These are phyloP conservation scores for Sporisorium sorghi DNA, from an alignment of 1,284 basidiomycete genomes.

Conservation along the genomic window DNA sequence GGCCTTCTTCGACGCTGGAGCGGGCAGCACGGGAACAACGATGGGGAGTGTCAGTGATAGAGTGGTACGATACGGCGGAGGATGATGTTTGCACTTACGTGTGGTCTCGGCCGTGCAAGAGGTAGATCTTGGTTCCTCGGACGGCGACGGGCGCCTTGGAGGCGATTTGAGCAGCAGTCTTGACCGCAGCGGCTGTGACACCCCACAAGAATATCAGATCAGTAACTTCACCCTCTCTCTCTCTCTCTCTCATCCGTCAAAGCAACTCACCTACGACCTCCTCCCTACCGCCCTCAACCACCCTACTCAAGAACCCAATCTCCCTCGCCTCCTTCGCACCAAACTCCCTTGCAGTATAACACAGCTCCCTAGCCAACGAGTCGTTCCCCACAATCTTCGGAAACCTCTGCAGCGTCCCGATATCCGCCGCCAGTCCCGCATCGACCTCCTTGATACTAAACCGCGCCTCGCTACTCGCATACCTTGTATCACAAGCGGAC, in stretches of 20 bases:
- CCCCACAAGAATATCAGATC: background rate
- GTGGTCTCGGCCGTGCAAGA: conserved; percentile 81
- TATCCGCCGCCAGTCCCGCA: conserved; percentile 88
- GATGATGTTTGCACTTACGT: conserved; percentile 63
- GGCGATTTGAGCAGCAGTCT: conserved; percentile 78
- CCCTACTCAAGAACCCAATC: conserved; percentile 81
- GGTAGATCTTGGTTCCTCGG: conserved; percentile 81
- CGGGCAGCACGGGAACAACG: no score
- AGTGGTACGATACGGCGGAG: no score
- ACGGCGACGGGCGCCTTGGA: conserved; percentile 85
- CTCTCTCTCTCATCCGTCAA: no score
- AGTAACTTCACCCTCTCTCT: no score
- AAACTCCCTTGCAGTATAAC: conserved; percentile 82
- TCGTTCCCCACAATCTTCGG: conserved; percentile 85
- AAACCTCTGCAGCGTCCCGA: conserved; percentile 86
- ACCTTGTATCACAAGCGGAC: conserved; percentile 83
- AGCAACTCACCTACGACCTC: conserved; percentile 69
- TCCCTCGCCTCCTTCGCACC: conserved; percentile 77
- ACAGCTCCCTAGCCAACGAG: conserved; percentile 82
- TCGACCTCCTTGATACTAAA: conserved; percentile 92
- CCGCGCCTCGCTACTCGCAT: conserved; percentile 75
- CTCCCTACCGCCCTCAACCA: conserved; percentile 77
- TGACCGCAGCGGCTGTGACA: conserved; percentile 74
- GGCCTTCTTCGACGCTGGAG: conserved; percentile 77
- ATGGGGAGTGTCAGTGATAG: background rate